Evolutionary conservation across 2,329 filamentous ascomycete genomes (phyloP).

Genomic region (Xylariaceae sp.): DNA sequence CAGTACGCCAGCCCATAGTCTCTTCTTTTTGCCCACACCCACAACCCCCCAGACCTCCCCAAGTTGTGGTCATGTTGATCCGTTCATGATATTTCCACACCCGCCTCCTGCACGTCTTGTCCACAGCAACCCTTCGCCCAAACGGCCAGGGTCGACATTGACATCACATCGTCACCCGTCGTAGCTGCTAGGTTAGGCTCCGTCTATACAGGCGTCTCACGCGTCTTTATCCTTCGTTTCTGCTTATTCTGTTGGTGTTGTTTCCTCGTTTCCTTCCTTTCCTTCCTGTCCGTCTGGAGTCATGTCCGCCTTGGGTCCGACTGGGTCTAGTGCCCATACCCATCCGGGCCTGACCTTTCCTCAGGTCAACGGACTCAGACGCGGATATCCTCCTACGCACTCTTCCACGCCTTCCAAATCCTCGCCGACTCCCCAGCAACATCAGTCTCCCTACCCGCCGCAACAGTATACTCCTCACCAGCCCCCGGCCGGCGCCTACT

Average conservation of each 20-base stretch:
- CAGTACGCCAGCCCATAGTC: no score
- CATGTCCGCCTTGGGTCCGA: slow-evolving; percentile 47
- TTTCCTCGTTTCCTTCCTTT: slow-evolving; percentile 10
- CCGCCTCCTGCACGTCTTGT: slow-evolving; percentile 20
- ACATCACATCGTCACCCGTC: slow-evolving; percentile 25
- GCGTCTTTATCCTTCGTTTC: slow-evolving; percentile 17
- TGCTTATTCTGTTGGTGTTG: slow-evolving; percentile 8
- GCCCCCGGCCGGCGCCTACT: slow-evolving; percentile 41
- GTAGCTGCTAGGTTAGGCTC: slow-evolving; percentile 19
- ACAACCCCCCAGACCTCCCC: slow-evolving; percentile 12
- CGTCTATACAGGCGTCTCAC: slow-evolving; percentile 20
- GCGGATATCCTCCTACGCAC: slow-evolving; percentile 43
- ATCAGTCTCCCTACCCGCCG: slow-evolving; percentile 51
- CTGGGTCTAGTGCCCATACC: slow-evolving; percentile 41
- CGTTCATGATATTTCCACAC: slow-evolving; percentile 30
- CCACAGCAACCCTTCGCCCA: slow-evolving; percentile 17
- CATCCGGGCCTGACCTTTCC: slow-evolving; percentile 51
- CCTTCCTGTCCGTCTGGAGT: slow-evolving; percentile 15
- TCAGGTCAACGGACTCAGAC: slow-evolving; percentile 44
- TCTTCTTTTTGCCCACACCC: slow-evolving; percentile 26
- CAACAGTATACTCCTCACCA: slow-evolving; percentile 51
- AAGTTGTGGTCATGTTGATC: slow-evolving; percentile 23
- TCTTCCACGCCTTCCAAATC: slow-evolving; percentile 50
- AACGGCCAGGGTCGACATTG: slow-evolving; percentile 25
- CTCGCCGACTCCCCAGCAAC: slow-evolving; percentile 48